A percentile compares a stretch with the other conserved stretches of the same genome.
phyloP scores from a whole-genome alignment of 2,329 filamentous ascomycete species.

The Talaromyces sp. region DNA sequence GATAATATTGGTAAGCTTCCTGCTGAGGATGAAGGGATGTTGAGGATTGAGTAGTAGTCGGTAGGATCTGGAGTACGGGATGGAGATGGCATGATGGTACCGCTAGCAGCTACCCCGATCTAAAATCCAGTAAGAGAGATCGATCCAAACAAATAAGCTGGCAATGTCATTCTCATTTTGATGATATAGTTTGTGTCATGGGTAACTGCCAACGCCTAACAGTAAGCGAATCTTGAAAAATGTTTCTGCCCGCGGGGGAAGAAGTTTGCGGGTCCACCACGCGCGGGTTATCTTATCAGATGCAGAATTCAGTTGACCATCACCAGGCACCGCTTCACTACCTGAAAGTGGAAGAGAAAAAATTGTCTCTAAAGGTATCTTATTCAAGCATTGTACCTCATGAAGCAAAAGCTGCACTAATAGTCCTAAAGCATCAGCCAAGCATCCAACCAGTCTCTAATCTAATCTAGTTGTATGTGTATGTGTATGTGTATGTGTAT shows the following conservation, averaged over 20 bases:
- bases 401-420: not conserved
- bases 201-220: not conserved
- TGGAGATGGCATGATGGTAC: not conserved
- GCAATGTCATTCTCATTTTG: too few relatives aligned
- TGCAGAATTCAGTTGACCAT: not conserved
- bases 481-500: slow-evolving; percentile 6
- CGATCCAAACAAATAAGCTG: too few relatives aligned
- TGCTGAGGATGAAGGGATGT: slow-evolving; percentile 31
- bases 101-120: not conserved
- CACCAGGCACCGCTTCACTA: not conserved
- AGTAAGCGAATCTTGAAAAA: not conserved
- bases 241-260: slow-evolving; percentile 12
- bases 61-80: not conserved
- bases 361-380: not conserved
- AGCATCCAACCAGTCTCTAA: slow-evolving; percentile 7
- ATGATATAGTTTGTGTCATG: not conserved
- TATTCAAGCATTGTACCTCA: slow-evolving; percentile 1
- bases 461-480: slow-evolving; percentile 14
- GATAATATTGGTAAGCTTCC: slow-evolving; percentile 23
- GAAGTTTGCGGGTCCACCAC: slow-evolving; percentile 6
- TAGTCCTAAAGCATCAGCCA: not conserved
- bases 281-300: not conserved
- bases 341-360: not conserved
- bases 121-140: too few relatives aligned
- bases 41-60: slow-evolving; percentile 38